Percentiles rank a stretch among this genome's conserved stretches.
These are phyloP conservation scores for Monosporascus sp. DNA, from an alignment of 2,329 filamentous ascomycete species.

Conservation along the genomic window DNA sequence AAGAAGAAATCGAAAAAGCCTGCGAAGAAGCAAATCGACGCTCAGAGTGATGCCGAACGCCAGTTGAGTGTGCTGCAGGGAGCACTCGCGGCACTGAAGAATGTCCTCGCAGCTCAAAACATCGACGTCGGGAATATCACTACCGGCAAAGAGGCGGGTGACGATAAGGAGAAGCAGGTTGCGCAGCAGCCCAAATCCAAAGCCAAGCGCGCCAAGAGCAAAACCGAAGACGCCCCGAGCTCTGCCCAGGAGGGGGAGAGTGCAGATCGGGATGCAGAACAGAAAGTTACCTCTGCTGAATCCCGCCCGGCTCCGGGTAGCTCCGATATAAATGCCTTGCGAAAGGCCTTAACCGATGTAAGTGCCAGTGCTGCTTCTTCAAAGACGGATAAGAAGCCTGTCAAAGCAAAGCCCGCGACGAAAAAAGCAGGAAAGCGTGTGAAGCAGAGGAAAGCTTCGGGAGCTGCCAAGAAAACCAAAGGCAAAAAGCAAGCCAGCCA, in stretches of 20 bases:
- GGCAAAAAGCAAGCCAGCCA: neutral
- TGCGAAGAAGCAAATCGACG: constrained; percentile 10
- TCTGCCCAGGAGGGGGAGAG: neutral
- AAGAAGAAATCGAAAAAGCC: constrained; percentile 18
- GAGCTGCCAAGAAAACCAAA: neutral
- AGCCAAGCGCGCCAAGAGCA: neutral
- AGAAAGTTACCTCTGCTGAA: neutral
- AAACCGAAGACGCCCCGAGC: neutral
- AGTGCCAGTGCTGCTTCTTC: neutral
- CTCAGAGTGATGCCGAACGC: constrained; percentile 11
- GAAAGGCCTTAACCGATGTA: neutral
- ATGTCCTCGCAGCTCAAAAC: constrained; percentile 30
- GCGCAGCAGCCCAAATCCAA: constrained; percentile 3
- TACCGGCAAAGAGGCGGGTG: neutral
- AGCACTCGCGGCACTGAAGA: constrained; percentile 32
- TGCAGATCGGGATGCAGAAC: neutral
- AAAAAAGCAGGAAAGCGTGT: neutral
- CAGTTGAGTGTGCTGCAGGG: constrained; percentile 30
- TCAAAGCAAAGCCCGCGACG: constrained; percentile 2
- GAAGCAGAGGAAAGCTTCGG: neutral
- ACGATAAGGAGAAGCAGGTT: neutral
- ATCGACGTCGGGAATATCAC: constrained; percentile 18
- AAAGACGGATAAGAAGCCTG: neutral
- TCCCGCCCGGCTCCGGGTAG: neutral
- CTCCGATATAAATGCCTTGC: neutral